Evolutionary conservation across 2,329 filamentous ascomycete genomes (phyloP).

Genomic region (Fusarium protoensiforme): DNA sequence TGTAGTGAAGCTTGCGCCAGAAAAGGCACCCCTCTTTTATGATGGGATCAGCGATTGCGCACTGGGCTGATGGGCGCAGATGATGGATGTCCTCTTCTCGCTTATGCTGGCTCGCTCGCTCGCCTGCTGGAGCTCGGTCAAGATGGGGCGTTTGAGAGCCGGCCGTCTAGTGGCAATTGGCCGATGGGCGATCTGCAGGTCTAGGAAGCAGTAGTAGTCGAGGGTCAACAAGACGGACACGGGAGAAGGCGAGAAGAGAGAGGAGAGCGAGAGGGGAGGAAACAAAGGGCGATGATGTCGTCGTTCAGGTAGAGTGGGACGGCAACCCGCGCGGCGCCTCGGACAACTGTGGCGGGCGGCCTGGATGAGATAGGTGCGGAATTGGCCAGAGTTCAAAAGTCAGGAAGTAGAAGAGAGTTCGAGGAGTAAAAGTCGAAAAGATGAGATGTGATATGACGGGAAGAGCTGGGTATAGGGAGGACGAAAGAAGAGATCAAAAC

Average conservation of each 20-base stretch:
- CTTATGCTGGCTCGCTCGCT: slow-evolving; percentile 14
- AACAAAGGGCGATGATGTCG: slow-evolving; percentile 30
- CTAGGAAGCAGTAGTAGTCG: slow-evolving; percentile 3
- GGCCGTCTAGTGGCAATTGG: slow-evolving; percentile 25
- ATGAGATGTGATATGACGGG: background rate
- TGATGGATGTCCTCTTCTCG: background rate
- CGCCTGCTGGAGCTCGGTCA: slow-evolving; percentile 8
- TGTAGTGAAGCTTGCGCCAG: slow-evolving; percentile 32
- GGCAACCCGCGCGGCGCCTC: slow-evolving; percentile 7
- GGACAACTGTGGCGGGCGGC: background rate
- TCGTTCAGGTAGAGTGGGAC: slow-evolving; percentile 2
- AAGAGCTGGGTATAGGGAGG: background rate
- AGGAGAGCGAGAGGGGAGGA: background rate
- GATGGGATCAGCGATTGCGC: slow-evolving; percentile 31
- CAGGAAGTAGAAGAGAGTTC: background rate
- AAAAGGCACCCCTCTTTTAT: slow-evolving; percentile 37
- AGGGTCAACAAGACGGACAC: slow-evolving; percentile 6
- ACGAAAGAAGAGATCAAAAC: slow-evolving; percentile 2
- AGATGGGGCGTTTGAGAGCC: slow-evolving; percentile 5
- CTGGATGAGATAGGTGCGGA: background rate
- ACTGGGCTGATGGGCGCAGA: background rate
- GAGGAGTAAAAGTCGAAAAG: background rate
- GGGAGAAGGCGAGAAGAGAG: background rate
- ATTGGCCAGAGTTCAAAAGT: background rate
- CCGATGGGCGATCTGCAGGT: slow-evolving; percentile 30